phyloP scores from a whole-genome alignment of 2,329 filamentous ascomycete species.

The Aspergillus sp. region DNA sequence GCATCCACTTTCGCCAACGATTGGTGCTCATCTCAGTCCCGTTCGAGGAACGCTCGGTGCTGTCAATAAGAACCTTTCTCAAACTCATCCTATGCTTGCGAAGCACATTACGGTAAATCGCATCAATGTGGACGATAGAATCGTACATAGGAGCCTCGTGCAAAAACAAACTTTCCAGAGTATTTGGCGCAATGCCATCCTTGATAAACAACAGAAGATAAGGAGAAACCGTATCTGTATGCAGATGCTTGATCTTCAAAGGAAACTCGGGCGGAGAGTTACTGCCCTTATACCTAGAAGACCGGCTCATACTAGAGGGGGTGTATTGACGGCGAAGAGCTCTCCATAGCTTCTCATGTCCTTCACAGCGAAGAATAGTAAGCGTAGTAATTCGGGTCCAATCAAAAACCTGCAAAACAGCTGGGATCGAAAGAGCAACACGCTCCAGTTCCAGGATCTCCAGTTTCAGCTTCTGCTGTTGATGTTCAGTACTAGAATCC shows the following conservation, averaged over 20 bases:
- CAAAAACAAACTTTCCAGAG: slow-evolving; percentile 72
- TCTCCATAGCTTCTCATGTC: slow-evolving; percentile 68
- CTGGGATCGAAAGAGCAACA: slow-evolving; percentile 57
- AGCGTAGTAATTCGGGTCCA: slow-evolving; percentile 65
- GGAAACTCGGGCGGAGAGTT: slow-evolving; percentile 47
- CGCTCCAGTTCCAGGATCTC: slow-evolving; percentile 71
- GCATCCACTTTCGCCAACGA: slow-evolving; percentile 70
- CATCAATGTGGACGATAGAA: slow-evolving; percentile 61
- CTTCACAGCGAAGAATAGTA: slow-evolving; percentile 66
- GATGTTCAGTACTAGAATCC: slow-evolving; percentile 22
- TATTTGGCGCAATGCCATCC: slow-evolving; percentile 72
- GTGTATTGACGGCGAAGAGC: slow-evolving; percentile 57
- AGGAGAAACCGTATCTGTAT: slow-evolving; percentile 67
- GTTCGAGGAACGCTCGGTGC: slow-evolving; percentile 64
- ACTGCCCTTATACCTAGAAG: slow-evolving; percentile 2
- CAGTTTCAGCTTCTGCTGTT: slow-evolving; percentile 58
- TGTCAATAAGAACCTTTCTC: slow-evolving; percentile 63
- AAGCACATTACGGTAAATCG: slow-evolving; percentile 66
- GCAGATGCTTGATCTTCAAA: slow-evolving; percentile 66
- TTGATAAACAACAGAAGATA: slow-evolving; percentile 70
- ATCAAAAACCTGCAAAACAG: slow-evolving; percentile 55
- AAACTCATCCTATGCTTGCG: slow-evolving; percentile 67
- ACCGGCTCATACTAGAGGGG: slow-evolving; percentile 46
- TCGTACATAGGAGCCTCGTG: slow-evolving; percentile 58
- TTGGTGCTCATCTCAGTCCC: slow-evolving; percentile 67